Evolutionary conservation across 2,329 filamentous ascomycete species (phyloP).

Genomic region (Tolypocladium sp.): DNA sequence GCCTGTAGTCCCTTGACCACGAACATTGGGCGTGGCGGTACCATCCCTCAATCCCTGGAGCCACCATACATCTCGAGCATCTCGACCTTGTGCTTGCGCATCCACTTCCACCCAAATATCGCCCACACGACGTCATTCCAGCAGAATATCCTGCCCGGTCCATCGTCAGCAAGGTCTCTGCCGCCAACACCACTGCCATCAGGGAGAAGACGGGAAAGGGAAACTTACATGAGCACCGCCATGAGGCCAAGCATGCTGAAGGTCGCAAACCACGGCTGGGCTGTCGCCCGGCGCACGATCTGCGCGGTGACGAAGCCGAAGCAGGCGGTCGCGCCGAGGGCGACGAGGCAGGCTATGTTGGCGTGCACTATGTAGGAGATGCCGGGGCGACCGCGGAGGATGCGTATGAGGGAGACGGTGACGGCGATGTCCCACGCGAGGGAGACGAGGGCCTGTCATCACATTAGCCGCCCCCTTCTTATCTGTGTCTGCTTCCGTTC

Average conservation of each 20-base stretch:
- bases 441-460: background rate
- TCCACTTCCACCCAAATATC: background rate
- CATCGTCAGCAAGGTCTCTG: background rate
- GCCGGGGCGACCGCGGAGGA: background rate
- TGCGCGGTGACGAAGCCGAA: background rate
- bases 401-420: background rate
- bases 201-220: background rate
- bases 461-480: no score
- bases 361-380: background rate
- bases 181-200: background rate
- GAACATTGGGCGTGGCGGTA: background rate
- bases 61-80: background rate
- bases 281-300: background rate
- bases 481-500: background rate
- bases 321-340: background rate
- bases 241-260: background rate
- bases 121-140: background rate
- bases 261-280: background rate
- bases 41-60: background rate
- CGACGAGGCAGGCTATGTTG: background rate
- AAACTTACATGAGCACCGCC: background rate
- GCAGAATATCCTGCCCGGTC: background rate
- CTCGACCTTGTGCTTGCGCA: background rate
- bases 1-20: background rate
- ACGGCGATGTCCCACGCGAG: background rate